phyloP scores from a whole-genome alignment of 257 asterid genomes.

The Lithospermum erythrorhizon region DNA sequence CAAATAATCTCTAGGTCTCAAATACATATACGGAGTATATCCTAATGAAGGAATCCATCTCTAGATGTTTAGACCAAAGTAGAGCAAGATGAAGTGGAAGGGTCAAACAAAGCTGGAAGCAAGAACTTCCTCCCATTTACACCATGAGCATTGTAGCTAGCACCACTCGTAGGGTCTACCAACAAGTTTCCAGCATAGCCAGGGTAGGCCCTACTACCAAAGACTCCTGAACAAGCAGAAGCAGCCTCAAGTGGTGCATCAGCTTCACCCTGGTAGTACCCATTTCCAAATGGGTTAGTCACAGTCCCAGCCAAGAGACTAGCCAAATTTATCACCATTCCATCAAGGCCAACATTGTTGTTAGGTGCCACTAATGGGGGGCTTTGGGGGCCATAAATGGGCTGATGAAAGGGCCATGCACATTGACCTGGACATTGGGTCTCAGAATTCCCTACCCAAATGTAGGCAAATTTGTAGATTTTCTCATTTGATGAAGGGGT shows the following conservation, averaged over 20 bases:
- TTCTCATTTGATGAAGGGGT: constrained; percentile 10
- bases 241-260: constrained; percentile 54
- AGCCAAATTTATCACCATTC: constrained; percentile 32
- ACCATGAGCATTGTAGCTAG: constrained; percentile 53
- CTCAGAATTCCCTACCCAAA: constrained; percentile 54
- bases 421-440: constrained; percentile 43
- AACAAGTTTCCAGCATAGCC: constrained; percentile 47
- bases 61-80: constrained; percentile 25
- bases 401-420: no score
- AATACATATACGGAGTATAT: background rate
- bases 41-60: background rate
- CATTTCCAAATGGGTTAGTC: constrained; percentile 48
- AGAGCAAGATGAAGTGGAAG: constrained; percentile 32
- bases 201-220: constrained; percentile 48
- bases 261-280: constrained; percentile 41
- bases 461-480: constrained; percentile 38
- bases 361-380: constrained; percentile 42
- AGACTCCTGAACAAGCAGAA: constrained; percentile 49
- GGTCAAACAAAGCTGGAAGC: constrained; percentile 44
- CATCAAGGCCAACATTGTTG: constrained; percentile 42
- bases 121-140: constrained; percentile 32
- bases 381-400: constrained; percentile 45
- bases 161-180: constrained; percentile 44
- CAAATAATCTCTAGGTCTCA: constrained; percentile 2
- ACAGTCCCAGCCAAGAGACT: constrained; percentile 43